Percentiles rank a stretch among this genome's conserved stretches.
phyloP scores from a whole-genome alignment of 495 filamentous ascomycete species.

The Recurvomyces mirabilis region DNA sequence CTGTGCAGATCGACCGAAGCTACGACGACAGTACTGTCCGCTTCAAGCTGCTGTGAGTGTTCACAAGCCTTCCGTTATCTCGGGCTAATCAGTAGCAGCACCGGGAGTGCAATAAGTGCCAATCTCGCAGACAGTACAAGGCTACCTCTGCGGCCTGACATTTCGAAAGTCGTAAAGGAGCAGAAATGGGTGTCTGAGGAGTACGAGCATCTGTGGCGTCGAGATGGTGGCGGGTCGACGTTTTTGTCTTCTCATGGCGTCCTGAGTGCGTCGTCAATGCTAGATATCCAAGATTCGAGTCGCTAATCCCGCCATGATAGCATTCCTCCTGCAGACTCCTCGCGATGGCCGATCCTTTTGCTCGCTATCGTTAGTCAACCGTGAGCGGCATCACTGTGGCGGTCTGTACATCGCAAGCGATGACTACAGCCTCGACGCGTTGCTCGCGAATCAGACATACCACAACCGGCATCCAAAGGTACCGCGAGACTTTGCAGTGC shows the following conservation, averaged over 20 bases:
- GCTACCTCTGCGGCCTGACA: slow-evolving; percentile 8
- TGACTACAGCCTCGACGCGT: slow-evolving; percentile 8
- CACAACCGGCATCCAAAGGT: slow-evolving; percentile 20
- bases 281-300: neutral
- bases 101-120: slow-evolving; percentile 15
- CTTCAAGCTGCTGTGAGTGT: slow-evolving; percentile 17
- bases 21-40: slow-evolving; percentile 20
- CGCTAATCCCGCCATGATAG: slow-evolving; percentile 3
- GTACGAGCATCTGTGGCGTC: slow-evolving; percentile 22
- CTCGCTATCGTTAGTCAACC: slow-evolving; percentile 21
- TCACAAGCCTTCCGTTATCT: neutral
- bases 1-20: slow-evolving; percentile 6
- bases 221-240: slow-evolving; percentile 19
- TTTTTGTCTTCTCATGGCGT: slow-evolving; percentile 14
- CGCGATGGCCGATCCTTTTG: slow-evolving; percentile 20
- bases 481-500: slow-evolving; percentile 18
- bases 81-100: neutral
- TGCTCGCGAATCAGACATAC: slow-evolving; percentile 11
- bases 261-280: slow-evolving; percentile 3
- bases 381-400: slow-evolving; percentile 16
- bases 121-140: slow-evolving; percentile 13
- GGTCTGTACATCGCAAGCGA: slow-evolving; percentile 16
- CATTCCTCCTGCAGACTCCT: slow-evolving; percentile 21
- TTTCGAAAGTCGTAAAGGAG: slow-evolving; percentile 8
- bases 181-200: slow-evolving; percentile 19